Conservation (phyloP, 2,329 filamentous ascomycete genomes). For the Neofusicoccum kwambonambiense region DNA sequence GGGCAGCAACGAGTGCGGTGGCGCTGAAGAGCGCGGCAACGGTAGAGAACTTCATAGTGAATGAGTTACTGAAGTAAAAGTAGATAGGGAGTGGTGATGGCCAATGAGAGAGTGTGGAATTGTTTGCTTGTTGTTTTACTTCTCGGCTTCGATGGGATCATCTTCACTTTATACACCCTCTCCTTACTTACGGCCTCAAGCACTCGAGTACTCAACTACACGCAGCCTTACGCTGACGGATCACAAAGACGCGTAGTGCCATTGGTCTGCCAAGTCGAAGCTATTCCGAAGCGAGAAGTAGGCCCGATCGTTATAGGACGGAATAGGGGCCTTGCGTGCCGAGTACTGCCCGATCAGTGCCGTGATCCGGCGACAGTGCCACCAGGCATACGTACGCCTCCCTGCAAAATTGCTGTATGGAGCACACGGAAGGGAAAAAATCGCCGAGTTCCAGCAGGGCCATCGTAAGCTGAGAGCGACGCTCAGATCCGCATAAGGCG, state of each 20-base stretch:
- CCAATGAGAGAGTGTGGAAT: too few species aligned
- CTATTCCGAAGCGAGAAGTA: background rate
- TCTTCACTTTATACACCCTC: background rate
- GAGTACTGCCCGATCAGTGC: background rate
- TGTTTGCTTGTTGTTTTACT: background rate
- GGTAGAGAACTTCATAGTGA: background rate
- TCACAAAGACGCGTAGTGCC: conserved; percentile 1
- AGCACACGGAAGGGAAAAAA: background rate
- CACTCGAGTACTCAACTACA: background rate
- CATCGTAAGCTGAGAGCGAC: background rate
- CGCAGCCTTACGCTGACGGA: background rate
- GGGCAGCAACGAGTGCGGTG: background rate
- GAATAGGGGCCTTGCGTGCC: background rate
- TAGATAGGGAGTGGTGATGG: too few species aligned
- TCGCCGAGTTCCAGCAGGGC: background rate
- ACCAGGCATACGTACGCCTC: background rate
- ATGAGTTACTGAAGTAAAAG: background rate
- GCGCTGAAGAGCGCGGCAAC: background rate
- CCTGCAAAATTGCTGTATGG: background rate
- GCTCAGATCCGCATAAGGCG: background rate
- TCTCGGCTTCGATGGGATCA: background rate
- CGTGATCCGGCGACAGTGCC: background rate
- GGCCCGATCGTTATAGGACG: background rate
- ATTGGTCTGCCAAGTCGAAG: background rate
- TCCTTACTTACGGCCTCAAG: too few species aligned